phyloP scores from a whole-genome alignment of 768 basidiomycete genomes.

The Nidula microcarpa region DNA sequence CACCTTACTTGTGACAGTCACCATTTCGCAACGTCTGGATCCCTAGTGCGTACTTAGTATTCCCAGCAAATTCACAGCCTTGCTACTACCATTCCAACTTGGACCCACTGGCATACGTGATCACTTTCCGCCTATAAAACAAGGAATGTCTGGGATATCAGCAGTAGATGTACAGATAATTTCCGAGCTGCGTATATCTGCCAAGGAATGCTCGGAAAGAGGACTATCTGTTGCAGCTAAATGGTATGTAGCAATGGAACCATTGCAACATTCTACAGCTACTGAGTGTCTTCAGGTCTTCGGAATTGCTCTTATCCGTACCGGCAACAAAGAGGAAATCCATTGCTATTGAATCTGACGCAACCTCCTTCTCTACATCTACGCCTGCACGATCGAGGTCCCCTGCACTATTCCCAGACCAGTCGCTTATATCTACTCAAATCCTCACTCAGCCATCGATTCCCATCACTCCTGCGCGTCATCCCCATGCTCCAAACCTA shows the following conservation, averaged over 20 bases:
- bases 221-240: slow-evolving; percentile 70
- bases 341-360: slow-evolving; percentile 12
- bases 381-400: slow-evolving; percentile 51
- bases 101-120: too few species aligned
- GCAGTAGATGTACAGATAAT: slow-evolving; percentile 47
- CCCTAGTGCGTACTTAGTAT: too few species aligned
- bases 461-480: slow-evolving; percentile 20
- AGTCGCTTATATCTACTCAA: slow-evolving; percentile 29
- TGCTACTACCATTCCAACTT: too few species aligned
- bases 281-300: slow-evolving; percentile 48
- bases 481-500: slow-evolving; percentile 33
- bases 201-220: slow-evolving; percentile 71
- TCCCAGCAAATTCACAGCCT: too few species aligned
- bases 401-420: slow-evolving; percentile 31
- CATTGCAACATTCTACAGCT: too few species aligned
- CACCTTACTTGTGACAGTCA: too few species aligned
- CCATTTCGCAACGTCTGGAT: too few species aligned
- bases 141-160: background rate
- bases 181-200: slow-evolving; percentile 55
- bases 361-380: slow-evolving; percentile 51
- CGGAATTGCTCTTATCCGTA: slow-evolving; percentile 68
- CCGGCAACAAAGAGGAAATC: slow-evolving; percentile 42
- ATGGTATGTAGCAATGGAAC: slow-evolving; percentile 47
- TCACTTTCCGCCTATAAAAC: too few species aligned
- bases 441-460: slow-evolving; percentile 21